phyloP scores from a whole-genome alignment of 106 monocot species.

The Posidonia australis region DNA sequence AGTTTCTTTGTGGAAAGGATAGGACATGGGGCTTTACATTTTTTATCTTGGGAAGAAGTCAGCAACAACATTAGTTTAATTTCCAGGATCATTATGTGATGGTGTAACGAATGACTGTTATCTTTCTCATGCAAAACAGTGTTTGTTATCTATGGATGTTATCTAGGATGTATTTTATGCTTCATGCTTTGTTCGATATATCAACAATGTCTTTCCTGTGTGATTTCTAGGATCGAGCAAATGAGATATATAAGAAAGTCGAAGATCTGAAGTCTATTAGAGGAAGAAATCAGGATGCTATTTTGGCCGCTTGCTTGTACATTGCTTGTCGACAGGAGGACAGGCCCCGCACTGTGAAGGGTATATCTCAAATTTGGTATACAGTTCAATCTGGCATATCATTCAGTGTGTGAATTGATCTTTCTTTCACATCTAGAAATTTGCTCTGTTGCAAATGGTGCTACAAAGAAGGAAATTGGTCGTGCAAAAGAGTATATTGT shows the following conservation, averaged over 20 bases:
- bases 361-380: slow-evolving; percentile 12
- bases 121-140: too few relatives aligned
- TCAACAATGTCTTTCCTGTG: too few relatives aligned
- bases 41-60: too few relatives aligned
- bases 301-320: slow-evolving; percentile 51
- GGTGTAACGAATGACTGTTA: too few relatives aligned
- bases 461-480: slow-evolving; percentile 68
- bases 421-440: slow-evolving; percentile 28
- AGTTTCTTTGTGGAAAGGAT: too few relatives aligned
- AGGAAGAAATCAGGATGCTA: slow-evolving; percentile 63
- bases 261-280: slow-evolving; percentile 34
- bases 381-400: not conserved
- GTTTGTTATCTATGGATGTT: not conserved
- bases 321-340: slow-evolving; percentile 62
- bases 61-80: too few relatives aligned
- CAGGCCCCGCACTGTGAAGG: slow-evolving; percentile 50
- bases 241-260: slow-evolving; percentile 61
- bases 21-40: too few relatives aligned
- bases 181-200: not conserved
- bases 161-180: not conserved
- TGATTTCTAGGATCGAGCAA: slow-evolving; percentile 41
- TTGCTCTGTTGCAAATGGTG: slow-evolving; percentile 55
- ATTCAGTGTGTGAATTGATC: not conserved
- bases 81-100: too few relatives aligned
- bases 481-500: slow-evolving; percentile 58